Base-by-base conservation (phyloP, 345 rosid genomes). In the Lepidium aucheri region DNA sequence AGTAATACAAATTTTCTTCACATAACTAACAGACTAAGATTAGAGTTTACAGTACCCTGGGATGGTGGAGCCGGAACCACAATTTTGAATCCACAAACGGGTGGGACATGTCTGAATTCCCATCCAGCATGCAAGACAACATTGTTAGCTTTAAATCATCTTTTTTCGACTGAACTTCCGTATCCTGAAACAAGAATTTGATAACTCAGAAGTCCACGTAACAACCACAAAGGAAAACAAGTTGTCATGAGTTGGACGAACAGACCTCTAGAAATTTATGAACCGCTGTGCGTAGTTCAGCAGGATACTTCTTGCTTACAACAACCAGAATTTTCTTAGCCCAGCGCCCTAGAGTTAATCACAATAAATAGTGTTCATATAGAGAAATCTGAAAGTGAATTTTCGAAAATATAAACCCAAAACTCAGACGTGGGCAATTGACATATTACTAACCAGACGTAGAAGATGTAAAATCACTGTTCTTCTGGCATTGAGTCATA, bases 51-150 rank as follows among this genome's bases (percentile, higher is more conserved):
- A 36, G 69, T 81, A 94, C 99, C 97, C 70, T 83, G 10, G 96
- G 99, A 77, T 94, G 97, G 78, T 86, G 84, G 67, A 91, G 77
- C 40, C 83, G 81, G 77, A 90, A 80, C 99, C 92, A 90, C 52
- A 85, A 75, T 76, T 86, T 90, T 47, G 97, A 84, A 78, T 84
- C 95, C 53, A 85, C 74, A 33, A 77, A 22, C 8, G 78, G 69
- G 12, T 65, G 34, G 30, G 90, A 68, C 30, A 63, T 63, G 78
- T 84, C 85, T 69, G 77, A 50, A 70, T 81, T 80, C 63, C 81
- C 85, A 65, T 81, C 97, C 77, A 88, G 76, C 75, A 78, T 69
- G 68, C 74, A 75, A 67, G 84, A 69, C 71, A 90, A 58, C 59
- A 82, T 79, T 62, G 83, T 88, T 65, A 73, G 77, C 51, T 79